Percentiles rank a stretch among this genome's conserved stretches.
These are phyloP conservation scores for Boletus patriciae DNA, from an alignment of 768 basidiomycete genomes.

Conservation along the genomic window DNA sequence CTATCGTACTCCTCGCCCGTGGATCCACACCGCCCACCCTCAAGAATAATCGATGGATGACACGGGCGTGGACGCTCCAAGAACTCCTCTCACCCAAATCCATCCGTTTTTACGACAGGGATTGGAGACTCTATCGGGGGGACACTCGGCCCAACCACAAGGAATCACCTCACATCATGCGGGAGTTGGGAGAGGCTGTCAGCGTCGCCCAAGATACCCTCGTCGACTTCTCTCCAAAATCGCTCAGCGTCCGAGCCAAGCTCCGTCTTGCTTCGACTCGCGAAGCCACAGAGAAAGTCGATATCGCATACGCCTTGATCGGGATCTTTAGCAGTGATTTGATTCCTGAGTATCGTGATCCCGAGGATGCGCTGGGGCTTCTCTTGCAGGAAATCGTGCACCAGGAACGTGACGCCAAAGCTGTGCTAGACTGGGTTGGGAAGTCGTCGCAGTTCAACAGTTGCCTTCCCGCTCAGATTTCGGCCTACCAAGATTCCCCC, in stretches of 20 bases:
- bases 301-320: not conserved
- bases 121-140: not conserved
- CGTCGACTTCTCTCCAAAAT: not conserved
- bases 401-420: conserved; percentile 2
- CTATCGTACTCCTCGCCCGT: not conserved
- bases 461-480: conserved; percentile 11
- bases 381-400: conserved; percentile 11
- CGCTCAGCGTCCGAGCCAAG: not conserved
- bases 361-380: not conserved
- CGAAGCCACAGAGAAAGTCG: not conserved
- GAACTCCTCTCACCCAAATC: conserved; percentile 1
- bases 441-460: conserved; percentile 12
- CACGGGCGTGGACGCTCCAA: conserved; percentile 4
- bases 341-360: not conserved
- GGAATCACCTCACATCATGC: not conserved
- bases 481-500: not conserved
- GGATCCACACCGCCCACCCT: not conserved
- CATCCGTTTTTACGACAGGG: not conserved
- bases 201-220: not conserved
- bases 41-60: not conserved
- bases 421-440: conserved; percentile 16
- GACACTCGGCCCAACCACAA: not conserved
- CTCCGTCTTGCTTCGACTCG: conserved; percentile 3
- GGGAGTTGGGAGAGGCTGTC: not conserved
- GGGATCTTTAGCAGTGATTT: conserved; percentile 1